A percentile compares a stretch with the other conserved stretches of the same genome.
phyloP scores from a whole-genome alignment of 352 stramenopile species.

The Pythium rhizo-oryzae region DNA sequence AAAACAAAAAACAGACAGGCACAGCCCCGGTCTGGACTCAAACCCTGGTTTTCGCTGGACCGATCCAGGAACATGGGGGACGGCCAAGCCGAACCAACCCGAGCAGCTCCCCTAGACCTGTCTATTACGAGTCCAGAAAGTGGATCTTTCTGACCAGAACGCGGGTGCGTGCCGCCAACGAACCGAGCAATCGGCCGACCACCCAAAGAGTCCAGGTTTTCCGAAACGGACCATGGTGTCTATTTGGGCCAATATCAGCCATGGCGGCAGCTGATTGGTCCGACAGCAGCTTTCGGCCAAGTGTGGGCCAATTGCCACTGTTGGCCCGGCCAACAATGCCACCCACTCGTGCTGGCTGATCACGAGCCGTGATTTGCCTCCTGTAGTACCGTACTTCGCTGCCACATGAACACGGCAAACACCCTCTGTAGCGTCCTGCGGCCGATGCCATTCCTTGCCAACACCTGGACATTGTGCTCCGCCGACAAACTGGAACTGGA shows the following conservation, averaged over 20 bases:
- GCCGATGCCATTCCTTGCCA: background rate
- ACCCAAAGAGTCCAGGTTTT: background rate
- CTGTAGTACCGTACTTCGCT: no score
- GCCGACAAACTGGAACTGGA: no score
- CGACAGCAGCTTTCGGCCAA: no score
- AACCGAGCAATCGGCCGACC: slow-evolving; percentile 4
- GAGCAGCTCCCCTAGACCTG: slow-evolving; percentile 12
- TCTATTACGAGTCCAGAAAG: slow-evolving; percentile 23
- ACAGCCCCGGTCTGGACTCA: slow-evolving; percentile 20
- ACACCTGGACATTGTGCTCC: background rate
- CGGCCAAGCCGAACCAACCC: background rate
- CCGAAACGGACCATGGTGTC: background rate
- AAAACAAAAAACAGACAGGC: slow-evolving; percentile 27
- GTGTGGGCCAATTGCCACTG: no score
- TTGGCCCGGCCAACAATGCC: no score
- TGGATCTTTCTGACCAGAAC: slow-evolving; percentile 33
- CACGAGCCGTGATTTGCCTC: background rate
- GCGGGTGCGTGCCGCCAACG: background rate
- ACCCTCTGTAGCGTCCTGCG: background rate
- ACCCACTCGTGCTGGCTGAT: no score
- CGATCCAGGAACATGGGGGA: slow-evolving; percentile 14
- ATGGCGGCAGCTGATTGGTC: no score
- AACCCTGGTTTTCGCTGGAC: slow-evolving; percentile 22
- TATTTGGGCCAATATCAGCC: no score
- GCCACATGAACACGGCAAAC: background rate